A percentile compares a stretch with the other conserved stretches of the same genome.
These are phyloP conservation scores for Mycena vulgaris DNA, from an alignment of 768 basidiomycete genomes.

Conservation along the genomic window DNA sequence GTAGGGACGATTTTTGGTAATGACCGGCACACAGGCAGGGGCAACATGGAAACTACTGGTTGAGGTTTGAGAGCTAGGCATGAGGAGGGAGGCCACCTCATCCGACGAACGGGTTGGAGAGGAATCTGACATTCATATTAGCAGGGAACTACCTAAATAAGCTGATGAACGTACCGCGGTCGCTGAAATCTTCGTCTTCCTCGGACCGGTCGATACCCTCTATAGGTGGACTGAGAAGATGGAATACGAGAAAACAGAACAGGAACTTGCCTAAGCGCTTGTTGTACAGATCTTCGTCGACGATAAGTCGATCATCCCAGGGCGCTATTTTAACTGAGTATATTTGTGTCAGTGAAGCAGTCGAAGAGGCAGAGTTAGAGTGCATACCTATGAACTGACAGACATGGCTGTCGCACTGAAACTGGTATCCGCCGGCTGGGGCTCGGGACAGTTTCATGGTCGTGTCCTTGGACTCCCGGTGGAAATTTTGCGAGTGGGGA, in stretches of 20 bases:
- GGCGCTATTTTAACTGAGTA: not conserved
- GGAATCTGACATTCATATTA: not conserved
- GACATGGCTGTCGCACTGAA: not conserved
- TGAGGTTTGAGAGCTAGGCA: not conserved
- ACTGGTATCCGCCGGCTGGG: not conserved
- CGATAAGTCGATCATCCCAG: not conserved
- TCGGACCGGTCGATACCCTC: not conserved
- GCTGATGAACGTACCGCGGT: not conserved
- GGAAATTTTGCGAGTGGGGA: not conserved
- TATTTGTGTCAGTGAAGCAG: not conserved
- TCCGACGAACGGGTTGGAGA: no score
- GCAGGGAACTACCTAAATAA: not conserved
- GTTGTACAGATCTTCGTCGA: not conserved
- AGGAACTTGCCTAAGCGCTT: not conserved
- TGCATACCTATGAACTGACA: not conserved
- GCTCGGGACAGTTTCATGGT: not conserved
- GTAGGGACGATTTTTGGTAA: not conserved
- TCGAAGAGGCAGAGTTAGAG: not conserved
- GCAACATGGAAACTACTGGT: no score
- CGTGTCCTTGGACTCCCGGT: not conserved
- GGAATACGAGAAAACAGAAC: not conserved
- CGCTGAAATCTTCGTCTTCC: not conserved
- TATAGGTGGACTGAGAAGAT: not conserved
- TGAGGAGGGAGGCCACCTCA: not conserved
- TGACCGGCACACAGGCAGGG: not conserved